Conservation (phyloP, 805 yeast species). For the Candida manassasensis region DNA sequence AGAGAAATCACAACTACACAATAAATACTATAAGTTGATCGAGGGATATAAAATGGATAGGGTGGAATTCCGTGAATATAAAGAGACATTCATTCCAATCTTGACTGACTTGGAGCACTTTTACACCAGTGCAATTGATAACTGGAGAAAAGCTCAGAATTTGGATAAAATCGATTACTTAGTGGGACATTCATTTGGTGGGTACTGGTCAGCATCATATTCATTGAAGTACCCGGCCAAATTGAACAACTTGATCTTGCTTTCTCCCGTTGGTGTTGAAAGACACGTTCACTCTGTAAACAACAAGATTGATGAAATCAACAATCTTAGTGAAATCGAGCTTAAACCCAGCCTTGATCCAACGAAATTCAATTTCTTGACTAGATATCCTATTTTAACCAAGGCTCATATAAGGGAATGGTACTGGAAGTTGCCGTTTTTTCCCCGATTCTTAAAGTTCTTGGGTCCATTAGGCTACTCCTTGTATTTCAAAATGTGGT, state of each 20-base stretch:
- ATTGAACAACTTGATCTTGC: conserved; percentile 51
- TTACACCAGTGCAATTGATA: conserved; percentile 56
- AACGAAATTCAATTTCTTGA: conserved; percentile 39
- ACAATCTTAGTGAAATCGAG: background rate
- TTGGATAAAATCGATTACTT: conserved; percentile 54
- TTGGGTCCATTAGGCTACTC: conserved; percentile 39
- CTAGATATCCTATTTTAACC: conserved; percentile 42
- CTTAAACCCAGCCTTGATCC: conserved; percentile 40
- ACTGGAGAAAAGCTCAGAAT: conserved; percentile 52
- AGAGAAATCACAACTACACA: conserved; percentile 24
- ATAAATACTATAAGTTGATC: conserved; percentile 37
- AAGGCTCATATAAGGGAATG: conserved; percentile 24
- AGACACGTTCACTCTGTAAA: conserved; percentile 58
- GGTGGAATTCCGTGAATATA: conserved; percentile 25
- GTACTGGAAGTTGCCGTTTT: conserved; percentile 40
- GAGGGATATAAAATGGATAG: conserved; percentile 28
- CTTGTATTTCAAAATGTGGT: conserved; percentile 38
- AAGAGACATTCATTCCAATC: conserved; percentile 32
- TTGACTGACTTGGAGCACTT: conserved; percentile 47
- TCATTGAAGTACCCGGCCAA: conserved; percentile 52
- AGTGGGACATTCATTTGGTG: conserved; percentile 79
- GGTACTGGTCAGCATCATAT: conserved; percentile 64
- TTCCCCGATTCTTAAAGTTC: conserved; percentile 45
- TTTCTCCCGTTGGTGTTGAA: conserved; percentile 80
- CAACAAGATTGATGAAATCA: conserved; percentile 21